These are phyloP conservation scores for Lactarius deliciosus DNA, from an alignment of 768 basidiomycete species.

Conservation along the genomic window DNA sequence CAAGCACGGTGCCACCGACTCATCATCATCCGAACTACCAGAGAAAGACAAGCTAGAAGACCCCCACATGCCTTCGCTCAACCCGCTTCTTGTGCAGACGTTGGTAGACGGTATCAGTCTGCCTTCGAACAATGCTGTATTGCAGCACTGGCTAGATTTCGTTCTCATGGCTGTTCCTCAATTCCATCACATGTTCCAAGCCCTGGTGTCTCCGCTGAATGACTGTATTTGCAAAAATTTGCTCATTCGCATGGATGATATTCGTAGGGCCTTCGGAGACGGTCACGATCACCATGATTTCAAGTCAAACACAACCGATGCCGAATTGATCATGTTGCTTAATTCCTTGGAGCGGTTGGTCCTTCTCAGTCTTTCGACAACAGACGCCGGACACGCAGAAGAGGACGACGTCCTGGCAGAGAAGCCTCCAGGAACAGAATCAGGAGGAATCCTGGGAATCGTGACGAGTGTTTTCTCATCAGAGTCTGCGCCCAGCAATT, in stretches of 20 bases:
- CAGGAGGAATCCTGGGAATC: constrained; percentile 77
- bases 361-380: constrained; percentile 61
- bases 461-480: constrained; percentile 89
- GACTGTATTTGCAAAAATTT: constrained; percentile 80
- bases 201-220: constrained; percentile 67
- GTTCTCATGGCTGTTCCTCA: constrained; percentile 87
- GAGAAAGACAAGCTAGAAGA: constrained; percentile 38
- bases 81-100: constrained; percentile 72
- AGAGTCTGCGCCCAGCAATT: constrained; percentile 48
- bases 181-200: constrained; percentile 69
- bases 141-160: constrained; percentile 98
- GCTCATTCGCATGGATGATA: constrained; percentile 53
- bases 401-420: constrained; percentile 56
- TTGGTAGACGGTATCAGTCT: constrained; percentile 77
- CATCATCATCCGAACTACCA: constrained; percentile 22
- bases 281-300: constrained; percentile 44
- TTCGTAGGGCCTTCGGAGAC: constrained; percentile 32
- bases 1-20: constrained; percentile 13
- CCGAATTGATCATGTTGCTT: constrained; percentile 81
- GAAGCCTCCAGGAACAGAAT: constrained; percentile 49
- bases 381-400: constrained; percentile 50
- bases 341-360: constrained; percentile 83
- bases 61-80: constrained; percentile 49
- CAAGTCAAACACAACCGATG: constrained; percentile 61
- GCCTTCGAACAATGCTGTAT: constrained; percentile 67